Conservation (phyloP, 768 basidiomycete species). For the Albatrellus ellisii region DNA sequence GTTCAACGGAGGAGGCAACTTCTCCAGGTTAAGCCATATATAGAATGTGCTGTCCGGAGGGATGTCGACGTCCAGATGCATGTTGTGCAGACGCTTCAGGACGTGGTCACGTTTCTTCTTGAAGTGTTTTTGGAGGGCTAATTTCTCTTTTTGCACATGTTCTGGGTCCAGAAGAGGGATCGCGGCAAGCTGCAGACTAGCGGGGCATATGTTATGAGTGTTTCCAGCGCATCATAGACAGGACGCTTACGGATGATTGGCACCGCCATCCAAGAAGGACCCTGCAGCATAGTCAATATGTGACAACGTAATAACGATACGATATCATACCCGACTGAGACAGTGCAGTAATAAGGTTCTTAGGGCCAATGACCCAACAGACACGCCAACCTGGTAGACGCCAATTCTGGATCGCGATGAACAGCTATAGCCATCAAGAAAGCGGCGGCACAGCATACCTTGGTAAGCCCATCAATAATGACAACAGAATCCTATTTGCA, state of each 20-base stretch:
- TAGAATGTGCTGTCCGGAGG: constrained; percentile 84
- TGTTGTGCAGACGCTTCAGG: constrained; percentile 60
- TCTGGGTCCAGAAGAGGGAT: constrained; percentile 67
- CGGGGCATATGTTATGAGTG: not conserved
- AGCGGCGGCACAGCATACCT: constrained; percentile 27
- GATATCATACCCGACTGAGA: constrained; percentile 61
- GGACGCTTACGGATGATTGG: constrained; percentile 65
- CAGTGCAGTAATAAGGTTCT: constrained; percentile 76
- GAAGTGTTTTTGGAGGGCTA: constrained; percentile 84
- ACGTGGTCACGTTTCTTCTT: constrained; percentile 86
- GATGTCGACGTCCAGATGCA: constrained; percentile 66
- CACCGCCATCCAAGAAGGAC: constrained; percentile 90
- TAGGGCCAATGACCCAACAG: constrained; percentile 90
- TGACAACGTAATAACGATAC: not conserved
- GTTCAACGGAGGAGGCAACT: constrained; percentile 70
- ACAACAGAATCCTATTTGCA: constrained; percentile 52
- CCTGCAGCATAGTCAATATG: constrained; percentile 22
- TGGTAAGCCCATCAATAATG: constrained; percentile 88
- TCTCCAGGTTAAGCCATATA: constrained; percentile 83
- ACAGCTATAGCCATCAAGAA: constrained; percentile 11
- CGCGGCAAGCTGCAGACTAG: constrained; percentile 83
- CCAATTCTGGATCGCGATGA: constrained; percentile 54
- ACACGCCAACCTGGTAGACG: constrained; percentile 91
- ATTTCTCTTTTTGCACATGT: constrained; percentile 60
- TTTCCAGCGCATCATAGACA: not conserved